A percentile compares a stretch with the other conserved stretches of the same genome.
Conservation (phyloP, 1,139 yeast species). For the Casaregolazyma suthepensis region DNA sequence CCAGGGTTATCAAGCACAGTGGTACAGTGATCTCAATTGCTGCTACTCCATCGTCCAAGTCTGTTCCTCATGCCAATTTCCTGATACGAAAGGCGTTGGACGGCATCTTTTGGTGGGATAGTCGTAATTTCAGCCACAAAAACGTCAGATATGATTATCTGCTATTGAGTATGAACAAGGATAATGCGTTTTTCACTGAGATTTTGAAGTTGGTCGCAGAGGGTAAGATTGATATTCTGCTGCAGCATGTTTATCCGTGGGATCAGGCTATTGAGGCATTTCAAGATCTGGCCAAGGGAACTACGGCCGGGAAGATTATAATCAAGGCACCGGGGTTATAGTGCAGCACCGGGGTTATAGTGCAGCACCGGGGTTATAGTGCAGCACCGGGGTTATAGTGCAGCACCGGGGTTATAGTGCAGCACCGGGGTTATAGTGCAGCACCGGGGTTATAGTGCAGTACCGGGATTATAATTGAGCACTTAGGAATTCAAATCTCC, state of each 20-base stretch:
- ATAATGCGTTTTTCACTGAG: neutral
- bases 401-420: too few relatives aligned
- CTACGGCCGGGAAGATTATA: neutral
- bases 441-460: too few relatives aligned
- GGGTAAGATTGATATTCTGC: slow-evolving; percentile 9
- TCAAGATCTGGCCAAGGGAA: neutral
- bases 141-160: slow-evolving; percentile 7
- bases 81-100: neutral
- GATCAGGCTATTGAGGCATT: slow-evolving; percentile 2
- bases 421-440: too few relatives aligned
- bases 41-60: slow-evolving; percentile 4
- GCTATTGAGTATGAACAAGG: slow-evolving; percentile 2
- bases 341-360: too few relatives aligned
- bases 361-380: too few relatives aligned
- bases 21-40: slow-evolving; percentile 9
- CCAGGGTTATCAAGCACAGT: slow-evolving; percentile 5
- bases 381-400: too few relatives aligned
- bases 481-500: too few relatives aligned
- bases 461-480: too few relatives aligned
- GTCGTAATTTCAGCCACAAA: neutral
- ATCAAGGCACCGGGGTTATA: neutral
- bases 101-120: slow-evolving; percentile 1
- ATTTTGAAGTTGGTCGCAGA: slow-evolving; percentile 8
- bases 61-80: neutral
- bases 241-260: slow-evolving; percentile 10